Base-by-base conservation (phyloP, 768 basidiomycete species). In the Suillus bovinus region DNA sequence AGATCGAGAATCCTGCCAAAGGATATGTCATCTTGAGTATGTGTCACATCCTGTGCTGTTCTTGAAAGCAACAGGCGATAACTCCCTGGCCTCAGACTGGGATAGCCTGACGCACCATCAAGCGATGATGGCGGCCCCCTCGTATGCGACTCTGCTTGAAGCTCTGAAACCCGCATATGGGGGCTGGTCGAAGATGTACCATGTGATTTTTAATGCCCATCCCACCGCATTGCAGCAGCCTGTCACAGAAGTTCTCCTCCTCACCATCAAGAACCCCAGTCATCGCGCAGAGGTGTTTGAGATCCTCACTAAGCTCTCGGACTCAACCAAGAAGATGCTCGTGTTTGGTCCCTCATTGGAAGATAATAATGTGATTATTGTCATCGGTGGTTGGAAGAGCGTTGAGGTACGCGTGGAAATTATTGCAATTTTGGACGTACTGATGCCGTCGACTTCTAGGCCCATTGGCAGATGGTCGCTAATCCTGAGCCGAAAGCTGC, bases 301-400 rank as follows among this genome's bases (percentile, higher is more conserved):
- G 0, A 60, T 66, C 16, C 36, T 71, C 50, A 34, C 65, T 24
- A 44, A 58, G 58, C 10, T 68, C 24, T 67, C 66, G 0, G 66
- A 73, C 8, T 58, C 24, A 2, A 67, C n/a, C 20, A 41, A 39
- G n/a, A 56, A 66, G 27, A 42, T 8, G 11, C 11, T 71, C 14
- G 68, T 68, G 14, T 75, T 64, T 34, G 71, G 72, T 44, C 59
- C 64, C 34, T 39, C 64, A n/a, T 61, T 58, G 29, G 65, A 72
- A 56, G 65, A 73, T 20, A 57, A 67, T 33, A 73, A 61, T 65
- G 68, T 65, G 59, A 66, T 65, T 46, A 1, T 71, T 31, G 9
- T 67, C 8, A 14, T 73, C 11, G 27, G 56, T 1, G 73, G 72
- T 14, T 73, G 73, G 73, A 11, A 36, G 3, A 49, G 63, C 1